These are phyloP conservation scores for Alternaria triticina DNA, from an alignment of 2,329 filamentous ascomycete species.

Conservation along the genomic window DNA sequence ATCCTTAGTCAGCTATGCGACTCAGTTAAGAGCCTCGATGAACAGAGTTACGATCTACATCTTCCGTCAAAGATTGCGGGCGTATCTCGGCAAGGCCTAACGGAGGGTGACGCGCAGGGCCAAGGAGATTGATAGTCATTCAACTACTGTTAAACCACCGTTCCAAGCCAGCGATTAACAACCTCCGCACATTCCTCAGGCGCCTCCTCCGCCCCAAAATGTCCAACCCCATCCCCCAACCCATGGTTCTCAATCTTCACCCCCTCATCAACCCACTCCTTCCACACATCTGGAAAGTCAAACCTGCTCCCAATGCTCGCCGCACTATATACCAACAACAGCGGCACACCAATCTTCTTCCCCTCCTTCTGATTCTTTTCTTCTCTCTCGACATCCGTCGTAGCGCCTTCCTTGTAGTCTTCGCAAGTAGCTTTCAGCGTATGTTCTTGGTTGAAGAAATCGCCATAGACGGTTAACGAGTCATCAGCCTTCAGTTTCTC, in stretches of 20 bases:
- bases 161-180: not conserved
- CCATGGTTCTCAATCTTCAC: conserved; percentile 60
- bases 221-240: conserved; percentile 57
- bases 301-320: conserved; percentile 58
- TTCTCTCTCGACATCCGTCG: conserved; percentile 60
- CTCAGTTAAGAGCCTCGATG: too few species aligned
- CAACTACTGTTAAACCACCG: not conserved
- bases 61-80: too few species aligned
- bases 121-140: not conserved
- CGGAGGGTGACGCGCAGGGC: too few species aligned
- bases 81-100: too few species aligned
- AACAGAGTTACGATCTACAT: too few species aligned
- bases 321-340: conserved; percentile 60
- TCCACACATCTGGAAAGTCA: conserved; percentile 60
- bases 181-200: conserved; percentile 51
- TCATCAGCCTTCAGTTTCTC: conserved; percentile 25
- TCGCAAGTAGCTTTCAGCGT: conserved; percentile 60
- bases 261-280: conserved; percentile 50
- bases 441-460: conserved; percentile 50
- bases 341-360: conserved; percentile 54
- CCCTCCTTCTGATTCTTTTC: conserved; percentile 54
- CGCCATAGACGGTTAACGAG: conserved; percentile 52
- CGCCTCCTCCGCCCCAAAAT: conserved; percentile 63
- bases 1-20: too few species aligned
- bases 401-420: conserved; percentile 63